These are phyloP conservation scores for Colletotrichum sp. DNA, from an alignment of 2,329 filamentous ascomycete species.

Conservation along the genomic window DNA sequence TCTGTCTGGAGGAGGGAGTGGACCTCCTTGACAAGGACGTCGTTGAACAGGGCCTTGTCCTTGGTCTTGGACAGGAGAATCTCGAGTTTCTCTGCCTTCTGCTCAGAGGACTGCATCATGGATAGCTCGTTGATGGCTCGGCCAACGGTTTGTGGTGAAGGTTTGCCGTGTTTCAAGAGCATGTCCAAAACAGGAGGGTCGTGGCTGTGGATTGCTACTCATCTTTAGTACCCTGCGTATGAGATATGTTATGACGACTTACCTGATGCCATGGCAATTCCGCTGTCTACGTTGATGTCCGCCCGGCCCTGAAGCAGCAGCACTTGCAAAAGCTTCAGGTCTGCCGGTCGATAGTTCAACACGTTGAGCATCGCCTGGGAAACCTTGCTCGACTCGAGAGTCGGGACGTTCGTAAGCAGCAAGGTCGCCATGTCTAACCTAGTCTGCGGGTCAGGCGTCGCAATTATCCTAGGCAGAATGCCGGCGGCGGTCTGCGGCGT, in stretches of 20 bases:
- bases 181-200: constrained; percentile 55
- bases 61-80: constrained; percentile 48
- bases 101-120: constrained; percentile 45
- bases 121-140: constrained; percentile 47
- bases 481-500: constrained; percentile 51
- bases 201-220: constrained; percentile 42
- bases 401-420: constrained; percentile 51
- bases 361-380: constrained; percentile 46
- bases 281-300: constrained; percentile 55
- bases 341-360: constrained; percentile 49
- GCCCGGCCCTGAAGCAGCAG: constrained; percentile 57
- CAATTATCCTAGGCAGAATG: constrained; percentile 54
- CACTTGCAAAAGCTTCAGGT: constrained; percentile 52
- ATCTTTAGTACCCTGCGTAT: neutral
- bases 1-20: constrained; percentile 45
- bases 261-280: constrained; percentile 45
- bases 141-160: constrained; percentile 46
- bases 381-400: constrained; percentile 45
- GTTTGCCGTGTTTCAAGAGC: constrained; percentile 50
- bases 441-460: constrained; percentile 42
- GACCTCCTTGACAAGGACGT: constrained; percentile 56
- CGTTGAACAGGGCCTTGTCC: constrained; percentile 47
- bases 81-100: constrained; percentile 55
- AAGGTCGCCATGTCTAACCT: constrained; percentile 52
- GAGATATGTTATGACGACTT: neutral